Base-by-base conservation (phyloP, 106 monocot genomes). In the Dendrobium huoshanense region DNA sequence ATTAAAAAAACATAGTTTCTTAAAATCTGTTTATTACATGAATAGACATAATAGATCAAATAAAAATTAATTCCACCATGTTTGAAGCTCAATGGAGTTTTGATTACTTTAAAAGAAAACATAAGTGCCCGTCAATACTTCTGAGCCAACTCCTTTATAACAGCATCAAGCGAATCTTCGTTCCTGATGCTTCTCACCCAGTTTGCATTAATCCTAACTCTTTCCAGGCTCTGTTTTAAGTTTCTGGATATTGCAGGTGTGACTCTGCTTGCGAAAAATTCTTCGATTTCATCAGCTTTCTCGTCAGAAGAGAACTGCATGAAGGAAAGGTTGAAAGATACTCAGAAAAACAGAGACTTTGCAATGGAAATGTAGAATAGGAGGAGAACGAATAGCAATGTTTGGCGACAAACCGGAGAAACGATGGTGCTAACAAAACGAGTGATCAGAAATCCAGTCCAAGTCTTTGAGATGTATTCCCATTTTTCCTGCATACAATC, bases 141-240 rank as follows among this genome's bases (percentile, higher is more conserved):
- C 47, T 83, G 25, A 20, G 85, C 83, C 37, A 90, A 51, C 84
- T 92, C 87, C 61, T 91, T 87, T 13, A 99, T 78, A 5, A 87
- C 80, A 16, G 81, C 84, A 24, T 79, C 84, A 9, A 99, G 91
- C 7, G 84, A 84, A 13, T 74, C 58, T 10, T 99, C 98, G 1
- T 40, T 87, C 83, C 78, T 81, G 4, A 95, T 89, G 68, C 64
- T 87, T 15, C 72, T 67, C 1, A 86, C 91, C 95, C 92, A 99
- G 29, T 88, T 91, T 2, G 95, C 80, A 49, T 95, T 93, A 64
- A 85, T 93, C 55, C 80, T 64, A 51, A 99, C 86, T 6, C 89
- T 72, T 77, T 95, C 95, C 2, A 99, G 78, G 87, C 98, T 95
- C 80, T 99, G 98, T 81, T 90, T 95, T 79, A 95, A 56, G 0